Base-by-base conservation (phyloP, 179 eudicot genomes). In the Monotropa hypopitys region DNA sequence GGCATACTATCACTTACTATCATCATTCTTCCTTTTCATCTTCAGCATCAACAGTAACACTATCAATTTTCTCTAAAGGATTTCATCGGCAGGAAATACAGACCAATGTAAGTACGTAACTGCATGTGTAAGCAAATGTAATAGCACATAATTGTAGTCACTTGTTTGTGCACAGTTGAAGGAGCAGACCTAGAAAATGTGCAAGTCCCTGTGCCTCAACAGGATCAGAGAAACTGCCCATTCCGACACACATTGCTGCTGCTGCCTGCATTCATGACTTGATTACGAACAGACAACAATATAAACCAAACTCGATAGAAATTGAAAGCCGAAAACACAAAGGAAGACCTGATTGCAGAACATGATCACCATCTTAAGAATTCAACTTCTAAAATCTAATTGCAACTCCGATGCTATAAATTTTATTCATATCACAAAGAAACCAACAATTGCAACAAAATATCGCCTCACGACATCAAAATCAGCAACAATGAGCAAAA, bases 131-230 rank as follows among this genome's bases (percentile, higher is more conserved):
- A 23, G 56, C 38, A 72, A 3, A 50, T 50, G 43, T 7, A 72
- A 28, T 26, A 30, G 59, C 18, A 49, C n/a, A 72, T 30, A 50
- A 49, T 3, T 49, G 61, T 2, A 77, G 20, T 38, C 28, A 15
- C 33, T 40, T 40, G 15, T 26, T 13, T 6, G 57, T 18, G 33
- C 20, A 53, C 56, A 26, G 43, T 20, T 13, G 18, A 9, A 72
- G 47, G 50, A 57, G 40, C 82, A 76, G 76, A 94, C 98, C 98
- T 88, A 94, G 81, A 74, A 94, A 94, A 79, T 94, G 98, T 40
- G 98, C 98, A 81, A 94, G 91, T 46, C 98, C 98, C 89, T 94
- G 98, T 5, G 98, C 98, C 77, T 92, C 97, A 26, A 82, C 78
- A 30, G 98, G 98, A 78, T 94, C 98, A 65, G 91, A 83, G 76